Evolutionary conservation across 176 grass and related monocot genomes (phyloP), one percentile per base, ranked within the genome.

Genomic region (Carex kokanica): DNA sequence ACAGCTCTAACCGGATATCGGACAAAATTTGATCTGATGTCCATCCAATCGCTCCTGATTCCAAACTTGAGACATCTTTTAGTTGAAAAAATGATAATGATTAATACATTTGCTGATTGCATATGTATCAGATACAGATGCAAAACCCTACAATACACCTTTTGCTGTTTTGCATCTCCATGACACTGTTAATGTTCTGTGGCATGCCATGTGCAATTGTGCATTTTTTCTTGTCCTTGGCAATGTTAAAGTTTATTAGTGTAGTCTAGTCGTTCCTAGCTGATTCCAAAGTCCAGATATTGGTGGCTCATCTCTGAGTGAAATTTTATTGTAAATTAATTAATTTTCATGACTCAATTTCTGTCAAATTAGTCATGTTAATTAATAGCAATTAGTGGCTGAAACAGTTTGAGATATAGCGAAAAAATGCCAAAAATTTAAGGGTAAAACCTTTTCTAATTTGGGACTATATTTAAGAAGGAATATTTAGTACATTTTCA

Each of bases 151-250:
- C 64, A 17, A 15, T 60, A 0, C 16, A 49, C 45, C 10, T 49
- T 12, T 49, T 49, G 9, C 9, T 47, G 20, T 31, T 57, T 55
- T 78, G 74, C 74, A 78, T 78, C 8, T 60, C 8, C 55, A 63
- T 62, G 40, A 24, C 34, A 81, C 60, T 81, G 45, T 78, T 65
- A 68, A 65, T 18, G 61, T 53, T 68, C 40, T 82, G 80, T 68
- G 41, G 23, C 45, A 27, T 47, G 21, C 21, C 59, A 82, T 65
- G 80, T 82, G 80, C 60, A 23, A 54, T 29, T 82, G 31, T 52
- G 80, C n/a, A 24, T 68, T 82, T 82, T 65, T 67, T 53, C 21
- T 82, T 25, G 43, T 82, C 80, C 59, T 82, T 64, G 60, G 60
- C 59, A 82, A 18, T 78, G 16, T 12, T 34, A 77, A 78, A 56